Conservation (phyloP, 768 basidiomycete species). For the Royoungia palumana region DNA sequence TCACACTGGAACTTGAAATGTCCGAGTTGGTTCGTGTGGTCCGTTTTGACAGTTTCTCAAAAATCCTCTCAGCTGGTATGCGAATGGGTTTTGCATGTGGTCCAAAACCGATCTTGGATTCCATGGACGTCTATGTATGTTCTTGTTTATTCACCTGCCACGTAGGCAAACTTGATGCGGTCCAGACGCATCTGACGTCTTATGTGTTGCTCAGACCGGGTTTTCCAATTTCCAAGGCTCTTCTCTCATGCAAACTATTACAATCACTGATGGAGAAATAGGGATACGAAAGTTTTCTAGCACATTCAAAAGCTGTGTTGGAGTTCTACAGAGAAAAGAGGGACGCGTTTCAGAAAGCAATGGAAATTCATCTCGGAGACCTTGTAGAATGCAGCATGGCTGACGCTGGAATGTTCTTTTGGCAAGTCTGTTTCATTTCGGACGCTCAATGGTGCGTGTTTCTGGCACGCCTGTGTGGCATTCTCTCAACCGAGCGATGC, state of each 20-base stretch:
- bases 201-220: constrained; percentile 45
- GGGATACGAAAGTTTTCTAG: constrained; percentile 73
- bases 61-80: constrained; percentile 76
- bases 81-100: constrained; percentile 81
- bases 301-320: constrained; percentile 65
- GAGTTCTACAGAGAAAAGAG: constrained; percentile 70
- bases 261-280: constrained; percentile 58
- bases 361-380: constrained; percentile 72
- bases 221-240: constrained; percentile 66
- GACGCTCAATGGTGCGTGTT: constrained; percentile 7
- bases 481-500: neutral
- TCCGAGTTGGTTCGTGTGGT: constrained; percentile 73
- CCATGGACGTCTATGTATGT: constrained; percentile 69
- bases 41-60: constrained; percentile 88
- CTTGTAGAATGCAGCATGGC: constrained; percentile 71
- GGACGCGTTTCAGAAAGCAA: constrained; percentile 73
- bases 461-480: constrained; percentile 2
- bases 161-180: constrained; percentile 1
- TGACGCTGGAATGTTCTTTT: constrained; percentile 88
- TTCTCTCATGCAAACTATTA: constrained; percentile 63
- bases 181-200: constrained; percentile 7
- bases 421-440: constrained; percentile 41
- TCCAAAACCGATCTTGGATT: constrained; percentile 60
- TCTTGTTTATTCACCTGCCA: constrained; percentile 11
- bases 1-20: constrained; percentile 68